Percentiles rank a stretch among this genome's conserved stretches.
Evolutionary conservation across 108 stramenopile species (phyloP).

Genomic region (Skeletonema menzelii): DNA sequence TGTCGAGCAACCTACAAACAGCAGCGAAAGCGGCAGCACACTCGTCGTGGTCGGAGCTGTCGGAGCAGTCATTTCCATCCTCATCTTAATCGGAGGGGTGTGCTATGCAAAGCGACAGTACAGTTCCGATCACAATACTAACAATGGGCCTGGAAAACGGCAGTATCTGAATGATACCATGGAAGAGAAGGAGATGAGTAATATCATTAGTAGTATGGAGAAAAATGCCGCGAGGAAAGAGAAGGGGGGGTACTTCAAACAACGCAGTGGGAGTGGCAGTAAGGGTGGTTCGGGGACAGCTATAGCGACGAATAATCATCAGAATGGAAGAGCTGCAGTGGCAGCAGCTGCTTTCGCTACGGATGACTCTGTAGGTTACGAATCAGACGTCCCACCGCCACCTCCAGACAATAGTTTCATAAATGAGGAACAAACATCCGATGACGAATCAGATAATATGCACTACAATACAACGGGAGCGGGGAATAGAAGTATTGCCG

Average conservation of each 20-base stretch:
- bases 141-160: background rate
- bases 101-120: constrained; percentile 29
- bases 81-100: constrained; percentile 23
- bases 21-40: constrained; percentile 5
- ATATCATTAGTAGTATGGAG: constrained; percentile 1
- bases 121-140: background rate
- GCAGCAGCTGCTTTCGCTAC: background rate
- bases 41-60: constrained; percentile 28
- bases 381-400: background rate
- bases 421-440: background rate
- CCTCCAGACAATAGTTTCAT: background rate
- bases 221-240: constrained; percentile 2
- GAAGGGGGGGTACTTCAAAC: background rate
- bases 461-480: background rate
- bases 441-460: background rate
- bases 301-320: background rate
- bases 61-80: constrained; percentile 24
- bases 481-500: background rate
- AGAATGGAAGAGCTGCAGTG: background rate
- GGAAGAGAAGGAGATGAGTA: background rate
- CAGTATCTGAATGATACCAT: background rate
- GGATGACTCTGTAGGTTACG: background rate
- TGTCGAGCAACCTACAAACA: background rate
- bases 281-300: background rate
- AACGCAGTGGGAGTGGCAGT: background rate